Evolutionary conservation across 2,329 filamentous ascomycete species (phyloP).

Genomic region (Penicillium sp.): DNA sequence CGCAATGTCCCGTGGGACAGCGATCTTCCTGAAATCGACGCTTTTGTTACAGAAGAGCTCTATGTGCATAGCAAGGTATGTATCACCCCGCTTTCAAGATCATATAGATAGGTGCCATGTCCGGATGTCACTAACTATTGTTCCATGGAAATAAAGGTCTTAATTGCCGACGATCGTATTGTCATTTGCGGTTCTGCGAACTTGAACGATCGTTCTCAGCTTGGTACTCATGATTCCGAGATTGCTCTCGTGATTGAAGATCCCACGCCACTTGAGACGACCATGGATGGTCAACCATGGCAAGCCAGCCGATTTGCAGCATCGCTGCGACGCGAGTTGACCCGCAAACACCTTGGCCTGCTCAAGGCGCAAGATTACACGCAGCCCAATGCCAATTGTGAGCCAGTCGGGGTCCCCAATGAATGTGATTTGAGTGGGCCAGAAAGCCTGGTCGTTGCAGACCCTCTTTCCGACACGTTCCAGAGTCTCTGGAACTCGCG

Average conservation of each 20-base stretch:
- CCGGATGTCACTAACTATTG: neutral
- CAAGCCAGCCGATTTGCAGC: conserved; percentile 77
- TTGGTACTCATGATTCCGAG: conserved; percentile 87
- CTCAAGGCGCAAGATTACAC: conserved; percentile 69
- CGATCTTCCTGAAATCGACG: conserved; percentile 54
- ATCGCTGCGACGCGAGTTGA: conserved; percentile 75
- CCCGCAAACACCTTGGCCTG: conserved; percentile 86
- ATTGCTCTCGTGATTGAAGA: conserved; percentile 89
- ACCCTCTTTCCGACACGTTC: conserved; percentile 56
- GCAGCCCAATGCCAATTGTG: conserved; percentile 53
- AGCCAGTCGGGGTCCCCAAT: conserved; percentile 56
- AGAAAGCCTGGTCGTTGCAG: conserved; percentile 50
- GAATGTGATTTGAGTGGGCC: conserved; percentile 50
- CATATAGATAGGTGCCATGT: neutral
- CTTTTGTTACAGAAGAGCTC: conserved; percentile 60
- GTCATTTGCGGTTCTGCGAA: conserved; percentile 86
- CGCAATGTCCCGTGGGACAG: conserved; percentile 59
- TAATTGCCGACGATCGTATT: conserved; percentile 81
- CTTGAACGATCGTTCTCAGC: conserved; percentile 84
- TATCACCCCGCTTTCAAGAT: neutral
- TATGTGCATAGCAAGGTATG: conserved; percentile 56
- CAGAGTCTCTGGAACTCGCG: conserved; percentile 56
- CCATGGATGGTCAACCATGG: conserved; percentile 75
- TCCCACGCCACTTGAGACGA: conserved; percentile 63
- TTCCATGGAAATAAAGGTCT: conserved; percentile 36